A percentile compares a stretch with the other conserved stretches of the same genome.
Evolutionary conservation across 2,329 filamentous ascomycete genomes (phyloP).

Genomic region (Exophiala aquamarina): DNA sequence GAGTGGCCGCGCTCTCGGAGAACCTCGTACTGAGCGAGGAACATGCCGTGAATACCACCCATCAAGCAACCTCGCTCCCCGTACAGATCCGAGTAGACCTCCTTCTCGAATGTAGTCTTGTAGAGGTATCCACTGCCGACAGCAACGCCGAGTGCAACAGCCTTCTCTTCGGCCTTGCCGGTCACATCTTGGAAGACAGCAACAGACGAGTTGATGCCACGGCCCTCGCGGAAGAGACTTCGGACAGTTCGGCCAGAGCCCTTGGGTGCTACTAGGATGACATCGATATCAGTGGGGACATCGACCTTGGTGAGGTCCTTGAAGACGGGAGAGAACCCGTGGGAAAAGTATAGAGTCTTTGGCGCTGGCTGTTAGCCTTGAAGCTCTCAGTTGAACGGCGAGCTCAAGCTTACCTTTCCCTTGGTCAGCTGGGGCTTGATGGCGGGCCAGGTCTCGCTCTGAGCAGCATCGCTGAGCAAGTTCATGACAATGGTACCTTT

Average conservation of each 20-base stretch:
- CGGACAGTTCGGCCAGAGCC: slow-evolving; percentile 98
- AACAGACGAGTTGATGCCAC: slow-evolving; percentile 99
- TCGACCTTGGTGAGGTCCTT: slow-evolving; percentile 99
- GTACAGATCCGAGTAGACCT: slow-evolving; percentile 99
- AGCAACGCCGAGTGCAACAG: slow-evolving; percentile 91
- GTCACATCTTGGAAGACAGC: slow-evolving; percentile 98
- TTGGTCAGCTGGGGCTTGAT: slow-evolving; percentile 98
- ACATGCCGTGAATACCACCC: slow-evolving; percentile 99
- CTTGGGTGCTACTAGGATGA: slow-evolving; percentile 99
- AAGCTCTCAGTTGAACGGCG: neutral
- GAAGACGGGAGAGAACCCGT: slow-evolving; percentile 99
- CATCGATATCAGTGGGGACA: slow-evolving; percentile 90
- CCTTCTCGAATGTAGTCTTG: slow-evolving; percentile 99
- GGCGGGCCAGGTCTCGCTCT: slow-evolving; percentile 96
- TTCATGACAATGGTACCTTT: slow-evolving; percentile 98
- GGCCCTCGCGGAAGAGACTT: slow-evolving; percentile 97
- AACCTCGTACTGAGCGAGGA: slow-evolving; percentile 99
- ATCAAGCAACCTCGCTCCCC: slow-evolving; percentile 99
- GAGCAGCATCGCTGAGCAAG: slow-evolving; percentile 94
- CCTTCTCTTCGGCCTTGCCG: slow-evolving; percentile 97
- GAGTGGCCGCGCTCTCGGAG: slow-evolving; percentile 97
- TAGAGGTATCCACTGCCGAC: slow-evolving; percentile 98
- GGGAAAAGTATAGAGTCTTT: slow-evolving; percentile 99
- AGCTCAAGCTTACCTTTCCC: slow-evolving; percentile 73
- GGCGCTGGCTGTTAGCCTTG: neutral